Evolutionary conservation across 768 basidiomycete genomes (phyloP), one percentile per base, ranked within the genome.

Genomic region (Agaricus subrufescens): DNA sequence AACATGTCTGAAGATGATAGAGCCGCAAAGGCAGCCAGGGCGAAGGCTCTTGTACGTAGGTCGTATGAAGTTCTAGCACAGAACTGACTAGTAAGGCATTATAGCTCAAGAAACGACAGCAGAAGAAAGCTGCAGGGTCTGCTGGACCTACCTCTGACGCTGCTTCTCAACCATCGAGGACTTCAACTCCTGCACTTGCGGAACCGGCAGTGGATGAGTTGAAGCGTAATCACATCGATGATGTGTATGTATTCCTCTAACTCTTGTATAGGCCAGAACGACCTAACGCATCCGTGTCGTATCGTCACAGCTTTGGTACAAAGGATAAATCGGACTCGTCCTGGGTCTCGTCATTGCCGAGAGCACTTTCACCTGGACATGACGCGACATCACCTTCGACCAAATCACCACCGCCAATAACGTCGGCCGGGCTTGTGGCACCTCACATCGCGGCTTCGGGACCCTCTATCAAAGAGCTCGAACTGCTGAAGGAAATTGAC

Each of bases 51-150:
- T 82, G 91, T 92, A 67, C 56, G 79, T 6, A 30, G 59, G 44
- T 56, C 55, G 23, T 49, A 43, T 26, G 30, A 45, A 30, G 14
- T 10, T 8, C 19, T 34, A 11, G 31, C 42, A 30, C 27, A 30
- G 9, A 42, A 4, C 19, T 44, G 31, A 44, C 43, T 4, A 38
- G 40, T 42, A 15, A 30, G 50, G 57, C 46, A 46, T 50, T 51
- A 34, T 53, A 92, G 89, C 78, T 92, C 67, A 90, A 91, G 78
- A 90, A 89, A 71, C 81, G 86, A 57, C 88, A 87, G 61, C 85
- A 85, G 63, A 82, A 87, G 73, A 90, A 89, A 69, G 75, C 75
- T 40, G 75, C 73, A 46, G 81, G 75, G 50, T 67, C 69, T 46
- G 61, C 68, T 48, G 54, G 66, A 46, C 53, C 65, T 43, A 49